These are phyloP conservation scores for Vigna trinervia DNA, from an alignment of 306 rosid genomes.

Conservation along the genomic window DNA sequence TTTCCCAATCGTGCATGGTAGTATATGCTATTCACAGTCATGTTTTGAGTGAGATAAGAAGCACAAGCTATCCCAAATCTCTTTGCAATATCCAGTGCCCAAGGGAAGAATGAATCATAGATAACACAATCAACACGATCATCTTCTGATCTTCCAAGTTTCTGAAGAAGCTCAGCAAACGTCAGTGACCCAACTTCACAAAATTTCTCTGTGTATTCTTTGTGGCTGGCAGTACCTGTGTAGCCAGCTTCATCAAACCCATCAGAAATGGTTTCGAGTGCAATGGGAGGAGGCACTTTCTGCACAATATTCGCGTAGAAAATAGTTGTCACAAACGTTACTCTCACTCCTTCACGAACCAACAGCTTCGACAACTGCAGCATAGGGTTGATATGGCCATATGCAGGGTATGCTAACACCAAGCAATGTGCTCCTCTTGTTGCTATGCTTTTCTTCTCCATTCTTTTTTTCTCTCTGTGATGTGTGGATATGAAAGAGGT, in stretches of 20 bases:
- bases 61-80: background rate
- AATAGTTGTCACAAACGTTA: slow-evolving; percentile 13
- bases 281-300: slow-evolving; percentile 12
- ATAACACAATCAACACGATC: slow-evolving; percentile 8
- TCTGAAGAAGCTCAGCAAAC: background rate
- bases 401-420: background rate
- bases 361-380: slow-evolving; percentile 7
- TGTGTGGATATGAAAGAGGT: background rate
- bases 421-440: background rate
- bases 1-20: background rate
- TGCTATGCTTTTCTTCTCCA: background rate
- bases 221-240: background rate
- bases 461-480: background rate
- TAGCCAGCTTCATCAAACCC: slow-evolving; percentile 17
- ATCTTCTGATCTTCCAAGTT: background rate
- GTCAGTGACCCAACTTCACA: background rate
- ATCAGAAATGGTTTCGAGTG: slow-evolving; percentile 42
- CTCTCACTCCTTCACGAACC: background rate
- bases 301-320: slow-evolving; percentile 17
- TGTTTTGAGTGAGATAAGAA: background rate
- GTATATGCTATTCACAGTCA: slow-evolving; percentile 3
- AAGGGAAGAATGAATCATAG: background rate
- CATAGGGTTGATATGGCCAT: slow-evolving; percentile 1
- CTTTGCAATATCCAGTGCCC: background rate
- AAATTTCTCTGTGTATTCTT: background rate